Conservation (phyloP, 2,329 filamentous ascomycete species). For the Hypocrella siamensis region DNA sequence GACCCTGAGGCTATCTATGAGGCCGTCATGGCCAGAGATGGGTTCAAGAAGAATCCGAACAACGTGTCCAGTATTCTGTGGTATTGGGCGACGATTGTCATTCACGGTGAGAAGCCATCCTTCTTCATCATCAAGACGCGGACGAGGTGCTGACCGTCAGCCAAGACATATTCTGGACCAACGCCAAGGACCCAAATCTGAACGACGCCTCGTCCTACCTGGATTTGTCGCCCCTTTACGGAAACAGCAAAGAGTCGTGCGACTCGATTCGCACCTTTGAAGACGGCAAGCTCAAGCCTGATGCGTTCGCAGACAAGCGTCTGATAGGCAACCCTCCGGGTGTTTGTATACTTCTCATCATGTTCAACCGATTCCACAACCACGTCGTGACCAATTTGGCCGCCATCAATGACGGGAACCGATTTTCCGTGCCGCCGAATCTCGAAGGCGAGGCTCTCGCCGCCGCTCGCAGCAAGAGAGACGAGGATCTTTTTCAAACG, state of each 20-base stretch:
- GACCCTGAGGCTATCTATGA: conserved; percentile 51
- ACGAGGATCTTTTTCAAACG: conserved; percentile 68
- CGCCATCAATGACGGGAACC: conserved; percentile 68
- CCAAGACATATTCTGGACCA: conserved; percentile 54
- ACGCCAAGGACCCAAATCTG: conserved; percentile 39
- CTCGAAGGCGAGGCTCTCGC: conserved; percentile 32
- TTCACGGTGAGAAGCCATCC: conserved; percentile 36
- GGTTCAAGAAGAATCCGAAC: conserved; percentile 47
- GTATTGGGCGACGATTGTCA: conserved; percentile 60
- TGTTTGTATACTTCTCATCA: conserved; percentile 55
- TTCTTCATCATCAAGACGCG: rapidly evolving
- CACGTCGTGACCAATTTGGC: conserved; percentile 65
- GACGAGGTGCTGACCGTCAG: background rate
- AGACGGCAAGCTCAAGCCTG: conserved; percentile 56
- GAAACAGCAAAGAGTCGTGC: conserved; percentile 50
- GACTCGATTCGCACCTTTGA: conserved; percentile 53
- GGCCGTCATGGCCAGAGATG: conserved; percentile 35
- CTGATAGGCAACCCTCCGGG: conserved; percentile 57
- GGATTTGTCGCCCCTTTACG: conserved; percentile 57
- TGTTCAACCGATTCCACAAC: conserved; percentile 82
- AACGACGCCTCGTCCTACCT: conserved; percentile 58
- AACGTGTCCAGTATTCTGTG: conserved; percentile 58
- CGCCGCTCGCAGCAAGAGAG: conserved; percentile 49
- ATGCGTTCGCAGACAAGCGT: conserved; percentile 56
- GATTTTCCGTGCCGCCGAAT: conserved; percentile 52